Conservation (phyloP, 352 stramenopile genomes). For the Pythium phragmiticola region DNA sequence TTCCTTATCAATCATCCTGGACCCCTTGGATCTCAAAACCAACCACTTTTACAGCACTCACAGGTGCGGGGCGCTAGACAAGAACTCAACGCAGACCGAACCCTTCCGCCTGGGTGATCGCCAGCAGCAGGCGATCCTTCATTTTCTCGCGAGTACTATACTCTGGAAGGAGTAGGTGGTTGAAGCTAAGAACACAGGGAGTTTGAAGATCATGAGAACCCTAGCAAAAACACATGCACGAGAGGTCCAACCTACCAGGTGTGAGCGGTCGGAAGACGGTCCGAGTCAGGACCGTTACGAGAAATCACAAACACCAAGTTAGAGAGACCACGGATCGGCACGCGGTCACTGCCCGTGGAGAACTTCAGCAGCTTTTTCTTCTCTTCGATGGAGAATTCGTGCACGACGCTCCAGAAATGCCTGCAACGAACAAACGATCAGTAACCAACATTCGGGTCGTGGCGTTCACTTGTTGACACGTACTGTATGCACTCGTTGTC, state of each 20-base stretch:
- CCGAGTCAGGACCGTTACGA: slow-evolving; percentile 77
- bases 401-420: slow-evolving; percentile 83
- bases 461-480: slow-evolving; percentile 3
- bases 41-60: neutral
- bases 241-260: slow-evolving; percentile 58
- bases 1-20: neutral
- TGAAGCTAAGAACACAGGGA: slow-evolving; percentile 54
- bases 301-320: slow-evolving; percentile 86
- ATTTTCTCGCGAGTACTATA: slow-evolving; percentile 80
- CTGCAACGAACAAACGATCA: slow-evolving; percentile 24
- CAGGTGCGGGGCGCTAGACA: too few species aligned
- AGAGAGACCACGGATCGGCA: slow-evolving; percentile 78
- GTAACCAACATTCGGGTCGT: neutral
- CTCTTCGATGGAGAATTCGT: slow-evolving; percentile 71
- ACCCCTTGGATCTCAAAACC: neutral
- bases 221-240: neutral
- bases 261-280: slow-evolving; percentile 80
- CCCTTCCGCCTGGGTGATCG: slow-evolving; percentile 82
- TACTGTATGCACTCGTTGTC: slow-evolving; percentile 63
- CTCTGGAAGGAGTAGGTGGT: slow-evolving; percentile 84
- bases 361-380: slow-evolving; percentile 89
- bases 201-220: slow-evolving; percentile 8
- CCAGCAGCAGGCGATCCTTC: slow-evolving; percentile 69
- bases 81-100: slow-evolving; percentile 68
- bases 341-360: slow-evolving; percentile 80